A percentile compares a stretch with the other conserved stretches of the same genome.
These are phyloP conservation scores for Cornus suecica DNA, from an alignment of 148 eudicot genomes.

Conservation along the genomic window DNA sequence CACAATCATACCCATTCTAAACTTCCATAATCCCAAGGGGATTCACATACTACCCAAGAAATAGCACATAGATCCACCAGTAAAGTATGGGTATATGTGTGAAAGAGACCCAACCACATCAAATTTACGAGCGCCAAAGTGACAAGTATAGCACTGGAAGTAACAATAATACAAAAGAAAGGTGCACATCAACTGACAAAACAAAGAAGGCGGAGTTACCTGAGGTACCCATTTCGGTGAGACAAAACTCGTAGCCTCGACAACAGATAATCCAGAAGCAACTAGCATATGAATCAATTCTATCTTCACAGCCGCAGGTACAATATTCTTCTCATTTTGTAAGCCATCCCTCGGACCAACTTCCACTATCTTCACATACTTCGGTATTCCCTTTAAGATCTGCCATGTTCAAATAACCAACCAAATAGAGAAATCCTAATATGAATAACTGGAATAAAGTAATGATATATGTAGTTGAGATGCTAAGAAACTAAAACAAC, in stretches of 20 bases:
- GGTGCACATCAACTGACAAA: neutral
- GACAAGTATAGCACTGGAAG: neutral
- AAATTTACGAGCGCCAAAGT: neutral
- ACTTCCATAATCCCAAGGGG: neutral
- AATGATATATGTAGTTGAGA: neutral
- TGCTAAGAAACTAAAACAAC: neutral
- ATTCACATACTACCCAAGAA: neutral
- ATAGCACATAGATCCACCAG: neutral
- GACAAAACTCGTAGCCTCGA: constrained; percentile 96
- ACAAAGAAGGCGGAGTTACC: constrained; percentile 29
- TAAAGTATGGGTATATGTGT: neutral
- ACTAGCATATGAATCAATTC: constrained; percentile 83
- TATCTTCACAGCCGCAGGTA: constrained; percentile 84
- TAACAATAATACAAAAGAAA: neutral
- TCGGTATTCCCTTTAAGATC: constrained; percentile 56
- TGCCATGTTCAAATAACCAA: constrained; percentile 41
- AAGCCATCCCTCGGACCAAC: constrained; percentile 97
- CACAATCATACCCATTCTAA: neutral
- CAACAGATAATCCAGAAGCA: constrained; percentile 81
- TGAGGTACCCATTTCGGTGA: constrained; percentile 99
- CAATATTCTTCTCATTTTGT: constrained; percentile 81
- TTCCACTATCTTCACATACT: constrained; percentile 85
- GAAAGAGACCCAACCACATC: neutral
- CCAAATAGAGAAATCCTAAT: constrained; percentile 7
- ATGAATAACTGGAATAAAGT: neutral